These are phyloP conservation scores for Coemansia sp. DNA, from an alignment of 192 early-diverging fungal genomes.

Conservation along the genomic window DNA sequence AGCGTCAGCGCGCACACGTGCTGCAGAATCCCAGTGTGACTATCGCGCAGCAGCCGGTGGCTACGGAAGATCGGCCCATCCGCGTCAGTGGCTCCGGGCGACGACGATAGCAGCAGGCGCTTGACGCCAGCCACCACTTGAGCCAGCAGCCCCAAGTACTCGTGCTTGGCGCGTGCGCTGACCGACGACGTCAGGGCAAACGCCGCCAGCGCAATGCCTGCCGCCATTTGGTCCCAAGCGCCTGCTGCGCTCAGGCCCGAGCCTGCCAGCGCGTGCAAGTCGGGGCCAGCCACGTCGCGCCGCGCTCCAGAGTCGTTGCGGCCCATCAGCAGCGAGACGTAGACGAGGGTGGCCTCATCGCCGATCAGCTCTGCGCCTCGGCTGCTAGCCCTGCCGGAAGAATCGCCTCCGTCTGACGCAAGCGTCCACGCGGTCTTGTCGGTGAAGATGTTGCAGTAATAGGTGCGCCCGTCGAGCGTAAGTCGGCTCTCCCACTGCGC, in stretches of 20 bases:
- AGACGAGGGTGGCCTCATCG: constrained; percentile 45
- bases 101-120: constrained; percentile 79
- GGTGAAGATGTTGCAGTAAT: constrained; percentile 70
- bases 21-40: constrained; percentile 78
- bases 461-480: constrained; percentile 58
- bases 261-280: not conserved
- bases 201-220: constrained; percentile 53
- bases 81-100: constrained; percentile 57
- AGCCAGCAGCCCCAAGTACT: constrained; percentile 59
- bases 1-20: constrained; percentile 81
- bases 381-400: constrained; percentile 21
- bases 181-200: constrained; percentile 57
- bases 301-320: constrained; percentile 5
- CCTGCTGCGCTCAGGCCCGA: constrained; percentile 19
- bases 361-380: constrained; percentile 43
- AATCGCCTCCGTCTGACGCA: constrained; percentile 39
- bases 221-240: constrained; percentile 58
- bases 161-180: constrained; percentile 54
- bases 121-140: constrained; percentile 76
- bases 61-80: constrained; percentile 66
- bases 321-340: constrained; percentile 38
- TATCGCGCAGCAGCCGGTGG: constrained; percentile 63
- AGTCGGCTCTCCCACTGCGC: constrained; percentile 64
- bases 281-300: not conserved
- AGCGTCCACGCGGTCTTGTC: constrained; percentile 63